Conservation (phyloP, 768 basidiomycete species). For the Clitopilus hobsonii region DNA sequence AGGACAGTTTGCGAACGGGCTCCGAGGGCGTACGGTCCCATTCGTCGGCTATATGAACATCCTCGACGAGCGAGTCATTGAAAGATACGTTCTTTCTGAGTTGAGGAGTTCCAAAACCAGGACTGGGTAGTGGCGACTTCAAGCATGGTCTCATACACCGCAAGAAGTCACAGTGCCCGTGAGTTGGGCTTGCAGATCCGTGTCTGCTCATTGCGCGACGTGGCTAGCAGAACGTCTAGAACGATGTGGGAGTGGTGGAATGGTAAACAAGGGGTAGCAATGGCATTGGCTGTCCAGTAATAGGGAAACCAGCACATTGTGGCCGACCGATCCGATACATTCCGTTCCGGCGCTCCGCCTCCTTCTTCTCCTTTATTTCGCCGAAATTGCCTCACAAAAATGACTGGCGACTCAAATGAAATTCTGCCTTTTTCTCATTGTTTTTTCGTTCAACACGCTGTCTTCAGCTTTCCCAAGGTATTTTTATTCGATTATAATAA, state of each 20-base stretch:
- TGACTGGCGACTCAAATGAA: neutral
- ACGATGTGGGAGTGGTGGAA: neutral
- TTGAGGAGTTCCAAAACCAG: slow-evolving; percentile 10
- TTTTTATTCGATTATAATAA: neutral
- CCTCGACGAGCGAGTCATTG: slow-evolving; percentile 45
- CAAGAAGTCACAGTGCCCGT: slow-evolving; percentile 13
- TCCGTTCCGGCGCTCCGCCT: slow-evolving; percentile 1
- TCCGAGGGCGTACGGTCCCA: slow-evolving; percentile 77
- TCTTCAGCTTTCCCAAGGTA: neutral
- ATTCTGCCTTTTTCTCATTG: neutral
- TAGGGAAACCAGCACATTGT: neutral
- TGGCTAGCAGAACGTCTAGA: neutral
- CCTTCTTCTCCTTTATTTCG: neutral
- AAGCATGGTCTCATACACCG: slow-evolving; percentile 34
- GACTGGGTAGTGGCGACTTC: slow-evolving; percentile 23
- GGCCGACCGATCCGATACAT: neutral
- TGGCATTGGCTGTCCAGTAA: neutral
- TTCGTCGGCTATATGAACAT: slow-evolving; percentile 65
- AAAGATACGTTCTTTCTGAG: slow-evolving; percentile 60
- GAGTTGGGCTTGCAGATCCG: neutral
- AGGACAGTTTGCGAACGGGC: slow-evolving; percentile 55
- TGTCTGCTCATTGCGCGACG: neutral
- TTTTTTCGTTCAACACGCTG: neutral
- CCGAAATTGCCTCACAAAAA: neutral
- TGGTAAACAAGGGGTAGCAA: neutral